Evolutionary conservation across 2,329 filamentous ascomycete genomes (phyloP).

Genomic region (Ophiostoma triangulosporum): DNA sequence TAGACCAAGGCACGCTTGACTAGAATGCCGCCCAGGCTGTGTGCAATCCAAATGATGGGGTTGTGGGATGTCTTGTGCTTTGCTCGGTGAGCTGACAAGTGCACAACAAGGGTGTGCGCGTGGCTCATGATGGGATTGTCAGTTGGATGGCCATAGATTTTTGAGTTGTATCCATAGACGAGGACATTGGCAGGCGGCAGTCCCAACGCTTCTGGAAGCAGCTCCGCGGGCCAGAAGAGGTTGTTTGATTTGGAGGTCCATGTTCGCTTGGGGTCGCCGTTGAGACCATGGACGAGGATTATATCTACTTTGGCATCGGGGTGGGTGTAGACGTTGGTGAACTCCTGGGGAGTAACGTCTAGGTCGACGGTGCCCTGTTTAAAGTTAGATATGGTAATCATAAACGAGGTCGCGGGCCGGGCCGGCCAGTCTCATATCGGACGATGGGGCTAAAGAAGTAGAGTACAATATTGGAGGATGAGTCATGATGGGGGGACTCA

Average conservation of each 20-base stretch:
- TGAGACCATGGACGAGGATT: conserved; percentile 57
- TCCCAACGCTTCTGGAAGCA: conserved; percentile 48
- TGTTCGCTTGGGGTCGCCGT: conserved; percentile 50
- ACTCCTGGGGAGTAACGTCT: conserved; percentile 31
- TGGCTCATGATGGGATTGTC: conserved; percentile 58
- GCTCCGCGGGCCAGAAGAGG: conserved; percentile 56
- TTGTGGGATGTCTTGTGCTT: conserved; percentile 41
- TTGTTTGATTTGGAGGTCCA: conserved; percentile 44
- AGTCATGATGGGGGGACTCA: not conserved
- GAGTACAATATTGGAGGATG: not conserved
- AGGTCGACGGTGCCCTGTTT: conserved; percentile 5
- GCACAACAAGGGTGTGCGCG: conserved; percentile 53
- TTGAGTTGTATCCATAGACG: conserved; percentile 64
- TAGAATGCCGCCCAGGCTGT: conserved; percentile 60
- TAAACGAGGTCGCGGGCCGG: too few relatives aligned
- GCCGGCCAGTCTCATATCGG: not conserved
- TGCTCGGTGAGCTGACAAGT: conserved; percentile 48
- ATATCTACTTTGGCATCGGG: conserved; percentile 49
- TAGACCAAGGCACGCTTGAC: conserved; percentile 58
- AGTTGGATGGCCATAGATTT: conserved; percentile 41
- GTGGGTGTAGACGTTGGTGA: conserved; percentile 45
- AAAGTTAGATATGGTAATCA: not conserved
- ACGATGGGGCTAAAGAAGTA: not conserved
- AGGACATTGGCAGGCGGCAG: conserved; percentile 48
- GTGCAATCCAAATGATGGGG: conserved; percentile 64